Base-by-base conservation (phyloP, 108 stramenopile genomes). In the Cyclotella kingstonii region DNA sequence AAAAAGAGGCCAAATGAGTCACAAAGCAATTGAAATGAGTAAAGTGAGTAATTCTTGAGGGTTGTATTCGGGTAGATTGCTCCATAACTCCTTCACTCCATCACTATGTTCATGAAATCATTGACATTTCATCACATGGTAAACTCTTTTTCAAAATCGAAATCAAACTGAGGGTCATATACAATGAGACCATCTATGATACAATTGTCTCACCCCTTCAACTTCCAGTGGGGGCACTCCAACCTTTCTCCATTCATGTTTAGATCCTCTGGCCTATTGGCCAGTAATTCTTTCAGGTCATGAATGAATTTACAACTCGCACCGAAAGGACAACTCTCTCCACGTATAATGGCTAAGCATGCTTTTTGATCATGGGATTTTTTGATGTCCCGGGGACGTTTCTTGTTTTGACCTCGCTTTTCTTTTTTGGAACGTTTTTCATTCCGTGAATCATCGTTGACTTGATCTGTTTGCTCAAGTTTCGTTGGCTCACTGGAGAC, bases 221-320 rank as follows among this genome's bases (percentile, higher is more conserved):
- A 38, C 34, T 53, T 76, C 75, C 70, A 72, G 25, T 39, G 58
- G 22, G 75, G 73, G 33, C 73, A 74, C 40, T 60, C 38, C 38
- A 74, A 53, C 63, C 63, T 66, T 17, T 45, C 84, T 33, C 78
- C 81, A 17, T 79, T 69, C 38, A 72, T 57, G 17, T 27, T 22
- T 33, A 93, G 71, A 59, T 89, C 91, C 15, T 27, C 22, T 11
- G 78, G 82, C 11, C 87, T 49, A 28, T 64, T 81, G 10, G 71
- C 73, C 57, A 93, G 55, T 66, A 76, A 82, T 17, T 54, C 87
- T 57, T 80, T 76, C 15, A 93, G 14, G 53, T 96, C 90, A 65
- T 96, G 95, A 58, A 72, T 89, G 69, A 80, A 96, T n/a, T 71
- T 63, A 56, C 94, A 95, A 12, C 54, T 61, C 4, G 78, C 71